Conservation (phyloP, 306 rosid species). For the Astragalus membranaceus region DNA sequence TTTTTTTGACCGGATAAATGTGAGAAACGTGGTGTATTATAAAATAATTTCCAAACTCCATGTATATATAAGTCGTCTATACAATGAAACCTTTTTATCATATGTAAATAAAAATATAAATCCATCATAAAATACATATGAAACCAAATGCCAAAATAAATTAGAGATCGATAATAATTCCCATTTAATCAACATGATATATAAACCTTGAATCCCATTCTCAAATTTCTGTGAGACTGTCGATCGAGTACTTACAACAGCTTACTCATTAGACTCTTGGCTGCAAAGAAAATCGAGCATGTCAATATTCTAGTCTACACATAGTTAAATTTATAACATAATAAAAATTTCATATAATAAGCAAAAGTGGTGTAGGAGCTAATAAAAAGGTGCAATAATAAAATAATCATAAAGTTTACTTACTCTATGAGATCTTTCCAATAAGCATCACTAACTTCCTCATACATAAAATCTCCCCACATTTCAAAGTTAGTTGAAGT, state of each 20-base stretch:
- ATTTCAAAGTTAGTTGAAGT: conserved; percentile 44
- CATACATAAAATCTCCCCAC: conserved; percentile 47
- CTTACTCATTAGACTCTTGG: conserved; percentile 25
- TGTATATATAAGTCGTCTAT: background rate
- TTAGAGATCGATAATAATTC: conserved; percentile 2
- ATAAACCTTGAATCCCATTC: background rate
- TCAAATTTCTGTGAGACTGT: background rate
- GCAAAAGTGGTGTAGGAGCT: background rate
- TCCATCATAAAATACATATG: conserved; percentile 1
- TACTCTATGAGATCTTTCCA: conserved; percentile 54
- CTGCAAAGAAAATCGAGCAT: conserved; percentile 17
- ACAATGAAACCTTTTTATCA: conserved; percentile 11
- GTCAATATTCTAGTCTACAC: background rate
- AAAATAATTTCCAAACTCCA: too few species aligned
- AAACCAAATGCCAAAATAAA: conserved; percentile 13
- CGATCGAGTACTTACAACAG: background rate
- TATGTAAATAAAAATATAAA: conserved; percentile 7
- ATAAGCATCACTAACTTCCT: conserved; percentile 36
- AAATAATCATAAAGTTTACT: conserved; percentile 2
- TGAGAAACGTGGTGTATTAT: too few species aligned
- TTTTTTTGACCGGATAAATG: too few species aligned
- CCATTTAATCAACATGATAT: background rate
- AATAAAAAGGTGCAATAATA: background rate
- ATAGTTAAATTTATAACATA: background rate
- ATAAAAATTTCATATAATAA: background rate